These are phyloP conservation scores for Eucalyptus tenuipes DNA, from an alignment of 345 rosid genomes.

Conservation along the genomic window DNA sequence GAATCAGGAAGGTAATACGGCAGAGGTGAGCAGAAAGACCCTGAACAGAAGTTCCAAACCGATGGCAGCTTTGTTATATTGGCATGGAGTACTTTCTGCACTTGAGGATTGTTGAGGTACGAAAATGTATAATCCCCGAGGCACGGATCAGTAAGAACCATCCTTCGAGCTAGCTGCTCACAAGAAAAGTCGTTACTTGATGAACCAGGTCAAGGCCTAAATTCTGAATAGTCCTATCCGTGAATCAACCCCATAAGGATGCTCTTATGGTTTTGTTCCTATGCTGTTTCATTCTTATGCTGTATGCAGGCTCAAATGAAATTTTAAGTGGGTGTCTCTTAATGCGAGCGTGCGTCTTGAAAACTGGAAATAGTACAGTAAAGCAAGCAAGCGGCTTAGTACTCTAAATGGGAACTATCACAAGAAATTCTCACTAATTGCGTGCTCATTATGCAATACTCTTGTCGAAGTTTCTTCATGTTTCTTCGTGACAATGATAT, in stretches of 20 bases:
- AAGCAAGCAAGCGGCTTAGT: neutral
- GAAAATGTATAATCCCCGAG: neutral
- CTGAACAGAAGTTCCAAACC: neutral
- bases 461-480: neutral
- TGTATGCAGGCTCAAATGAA: neutral
- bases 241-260: neutral
- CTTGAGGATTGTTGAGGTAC: constrained; percentile 3
- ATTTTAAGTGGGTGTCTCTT: neutral
- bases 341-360: neutral
- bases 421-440: neutral
- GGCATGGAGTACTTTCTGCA: neutral
- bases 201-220: neutral
- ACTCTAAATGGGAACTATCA: neutral
- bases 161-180: constrained; percentile 2
- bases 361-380: neutral
- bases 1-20: neutral
- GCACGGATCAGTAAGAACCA: constrained; percentile 9
- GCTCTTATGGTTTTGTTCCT: neutral
- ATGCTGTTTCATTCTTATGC: neutral
- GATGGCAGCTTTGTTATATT: neutral
- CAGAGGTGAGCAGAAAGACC: neutral
- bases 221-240: neutral
- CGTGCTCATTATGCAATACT: neutral
- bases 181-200: neutral
- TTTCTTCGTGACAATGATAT: neutral